Base-by-base conservation (phyloP, 305 asterid species). In the Fraxinus ornus region DNA sequence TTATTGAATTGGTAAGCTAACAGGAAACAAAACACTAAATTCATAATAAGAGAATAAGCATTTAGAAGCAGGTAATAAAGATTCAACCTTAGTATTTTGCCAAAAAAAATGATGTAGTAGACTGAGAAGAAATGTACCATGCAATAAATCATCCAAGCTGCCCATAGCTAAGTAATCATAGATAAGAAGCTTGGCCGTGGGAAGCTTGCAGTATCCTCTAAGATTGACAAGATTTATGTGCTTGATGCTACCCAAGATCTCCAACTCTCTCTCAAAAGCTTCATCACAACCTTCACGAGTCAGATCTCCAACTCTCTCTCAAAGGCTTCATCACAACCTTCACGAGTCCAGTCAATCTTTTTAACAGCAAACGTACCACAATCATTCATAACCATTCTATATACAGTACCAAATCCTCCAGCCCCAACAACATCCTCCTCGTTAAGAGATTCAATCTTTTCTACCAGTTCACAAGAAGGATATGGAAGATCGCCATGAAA, bases 401-500 rank as follows among this genome's bases (percentile, higher is more conserved):
- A 95, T 0, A 95, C 99, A 1, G 99, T 95, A 24, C 99, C 99
- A 1, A 91, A 95, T n/a, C 99, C 99, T 74, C 99, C 99, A 9
- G 99, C 94, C 28, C 99, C 99, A 6, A 96, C 98, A 22, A 96
- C 85, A 80, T 96, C 97, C 83, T 93, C 99, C 78, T 90, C 99
- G 8, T 90, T 88, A 33, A 96, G 97, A 70, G 98, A 90, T 86
- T 96, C 99, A 13, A 96, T 95, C 80, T 96, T 96, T 82, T 96
- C 99, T 10, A 96, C 94, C 22, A 96, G 96, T 90, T 96, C 99
- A n/a, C 90, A 89, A 5, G 99, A 96, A 30, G 98, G 91, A 88
- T 96, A 96, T 3, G 99, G 99, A 83, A 96, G 98, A 88, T 96
- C 98, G 0, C 98, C 99, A 24, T 94, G 99, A 91, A 96, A 96